Evolutionary conservation across 116 monocot genomes (phyloP).

Genomic region (Posidonia oceanica): DNA sequence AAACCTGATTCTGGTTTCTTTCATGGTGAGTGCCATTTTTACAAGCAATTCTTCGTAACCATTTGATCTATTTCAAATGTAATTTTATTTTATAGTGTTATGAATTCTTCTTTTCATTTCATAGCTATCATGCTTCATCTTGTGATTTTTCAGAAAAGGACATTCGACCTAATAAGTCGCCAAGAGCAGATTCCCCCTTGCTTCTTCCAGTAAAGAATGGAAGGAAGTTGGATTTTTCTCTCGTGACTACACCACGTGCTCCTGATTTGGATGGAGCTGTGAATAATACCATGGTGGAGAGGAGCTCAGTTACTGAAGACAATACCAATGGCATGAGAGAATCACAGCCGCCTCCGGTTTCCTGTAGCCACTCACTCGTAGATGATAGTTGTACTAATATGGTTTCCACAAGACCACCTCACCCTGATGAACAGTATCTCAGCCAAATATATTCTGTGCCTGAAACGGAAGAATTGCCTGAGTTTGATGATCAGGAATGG

Average conservation of each 20-base stretch:
- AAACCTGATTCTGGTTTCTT: conserved; percentile 5
- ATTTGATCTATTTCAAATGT: not conserved
- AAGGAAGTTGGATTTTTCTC: conserved; percentile 10
- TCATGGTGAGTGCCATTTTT: conserved; percentile 16
- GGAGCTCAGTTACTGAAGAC: conserved; percentile 10
- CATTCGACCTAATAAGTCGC: conserved; percentile 20
- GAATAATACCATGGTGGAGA: conserved; percentile 15
- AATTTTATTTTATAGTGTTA: not conserved
- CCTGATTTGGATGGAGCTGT: conserved; percentile 6
- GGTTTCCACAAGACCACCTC: conserved; percentile 25
- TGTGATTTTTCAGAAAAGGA: conserved; percentile 27
- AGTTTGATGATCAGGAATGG: conserved; percentile 47
- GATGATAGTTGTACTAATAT: conserved; percentile 10
- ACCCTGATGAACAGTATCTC: conserved; percentile 52
- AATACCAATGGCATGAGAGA: conserved; percentile 18
- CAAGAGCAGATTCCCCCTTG: conserved; percentile 11
- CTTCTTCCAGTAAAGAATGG: conserved; percentile 21
- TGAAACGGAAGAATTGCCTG: conserved; percentile 32
- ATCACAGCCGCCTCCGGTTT: conserved; percentile 8
- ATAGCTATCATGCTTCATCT: conserved; percentile 9
- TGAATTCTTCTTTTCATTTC: not conserved
- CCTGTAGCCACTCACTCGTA: not conserved
- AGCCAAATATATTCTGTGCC: conserved; percentile 40
- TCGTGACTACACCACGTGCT: conserved; percentile 4
- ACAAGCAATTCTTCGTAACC: not conserved